phyloP scores from a whole-genome alignment of 352 stramenopile genomes.

The Globisporangium cylindrosporum region DNA sequence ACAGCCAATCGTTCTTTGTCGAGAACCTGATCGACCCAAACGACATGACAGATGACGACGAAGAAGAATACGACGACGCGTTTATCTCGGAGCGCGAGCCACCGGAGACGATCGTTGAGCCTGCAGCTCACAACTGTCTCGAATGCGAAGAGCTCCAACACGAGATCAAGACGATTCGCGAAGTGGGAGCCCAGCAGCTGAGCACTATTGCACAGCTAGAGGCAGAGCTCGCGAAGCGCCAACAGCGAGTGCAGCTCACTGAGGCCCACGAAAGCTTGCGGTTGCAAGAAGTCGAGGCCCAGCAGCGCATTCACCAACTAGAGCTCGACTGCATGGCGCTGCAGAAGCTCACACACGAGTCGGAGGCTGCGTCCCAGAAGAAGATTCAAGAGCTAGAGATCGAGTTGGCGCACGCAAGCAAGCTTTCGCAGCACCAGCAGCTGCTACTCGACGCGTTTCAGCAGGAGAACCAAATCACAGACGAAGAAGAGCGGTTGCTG shows the following conservation, averaged over 20 bases:
- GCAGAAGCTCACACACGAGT: slow-evolving; percentile 7
- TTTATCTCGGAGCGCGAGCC: slow-evolving; percentile 19
- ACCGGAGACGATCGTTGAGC: slow-evolving; percentile 2
- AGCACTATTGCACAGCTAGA: neutral
- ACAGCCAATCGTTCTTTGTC: slow-evolving; percentile 19
- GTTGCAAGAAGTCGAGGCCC: slow-evolving; percentile 11
- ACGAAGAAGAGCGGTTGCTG: slow-evolving; percentile 13
- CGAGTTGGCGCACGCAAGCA: slow-evolving; percentile 7
- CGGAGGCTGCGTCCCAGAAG: slow-evolving; percentile 2
- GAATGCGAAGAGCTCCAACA: slow-evolving; percentile 7
- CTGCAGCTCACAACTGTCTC: neutral
- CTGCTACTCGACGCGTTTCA: neutral
- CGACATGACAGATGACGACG: slow-evolving; percentile 28
- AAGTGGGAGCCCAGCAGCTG: neutral
- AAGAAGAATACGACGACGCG: neutral
- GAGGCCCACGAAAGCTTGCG: neutral
- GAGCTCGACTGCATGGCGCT: slow-evolving; percentile 17
- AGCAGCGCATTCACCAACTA: slow-evolving; percentile 35
- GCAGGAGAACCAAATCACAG: neutral
- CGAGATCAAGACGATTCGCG: neutral
- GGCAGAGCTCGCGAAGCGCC: neutral
- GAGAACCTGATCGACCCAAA: slow-evolving; percentile 17
- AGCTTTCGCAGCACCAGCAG: slow-evolving; percentile 7
- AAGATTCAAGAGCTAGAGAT: slow-evolving; percentile 1
- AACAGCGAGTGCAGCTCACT: neutral